These are phyloP conservation scores for Hemerocallis citrina DNA, from an alignment of 106 monocot genomes.

Conservation along the genomic window DNA sequence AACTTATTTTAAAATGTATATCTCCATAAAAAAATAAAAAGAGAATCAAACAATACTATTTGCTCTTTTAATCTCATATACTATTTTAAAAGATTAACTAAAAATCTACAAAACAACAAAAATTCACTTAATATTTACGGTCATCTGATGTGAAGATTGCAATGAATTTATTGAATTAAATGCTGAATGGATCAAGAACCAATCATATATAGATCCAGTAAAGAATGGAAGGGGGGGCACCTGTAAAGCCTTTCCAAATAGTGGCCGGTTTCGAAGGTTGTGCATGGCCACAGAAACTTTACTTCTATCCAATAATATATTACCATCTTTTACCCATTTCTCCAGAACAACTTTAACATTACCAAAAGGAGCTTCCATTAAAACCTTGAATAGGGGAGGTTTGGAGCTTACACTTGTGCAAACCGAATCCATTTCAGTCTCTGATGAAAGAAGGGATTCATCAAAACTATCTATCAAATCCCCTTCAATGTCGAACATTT, in stretches of 20 bases:
- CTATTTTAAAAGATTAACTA: no score
- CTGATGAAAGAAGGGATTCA: conserved; percentile 3
- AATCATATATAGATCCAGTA: background rate
- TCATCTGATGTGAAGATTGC: background rate
- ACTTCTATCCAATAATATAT: conserved; percentile 23
- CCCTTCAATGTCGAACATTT: conserved; percentile 12
- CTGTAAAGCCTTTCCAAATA: conserved; percentile 53
- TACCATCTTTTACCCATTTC: conserved; percentile 48
- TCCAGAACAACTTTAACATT: conserved; percentile 31
- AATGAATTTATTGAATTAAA: background rate
- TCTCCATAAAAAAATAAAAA: no score
- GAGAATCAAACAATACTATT: no score
- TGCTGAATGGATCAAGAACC: background rate
- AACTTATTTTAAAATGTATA: no score
- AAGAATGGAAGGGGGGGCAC: conserved; percentile 12
- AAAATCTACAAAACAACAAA: no score
- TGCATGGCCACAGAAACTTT: conserved; percentile 23
- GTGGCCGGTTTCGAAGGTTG: conserved; percentile 26
- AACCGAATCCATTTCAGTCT: conserved; percentile 11
- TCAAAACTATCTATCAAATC: conserved; percentile 8
- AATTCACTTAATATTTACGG: no score
- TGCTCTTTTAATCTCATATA: no score
- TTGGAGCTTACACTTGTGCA: background rate
- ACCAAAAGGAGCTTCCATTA: conserved; percentile 27
- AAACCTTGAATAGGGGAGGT: conserved; percentile 32